Base-by-base conservation (phyloP, 2,329 filamentous ascomycete genomes). In the Trichoderma breve region DNA sequence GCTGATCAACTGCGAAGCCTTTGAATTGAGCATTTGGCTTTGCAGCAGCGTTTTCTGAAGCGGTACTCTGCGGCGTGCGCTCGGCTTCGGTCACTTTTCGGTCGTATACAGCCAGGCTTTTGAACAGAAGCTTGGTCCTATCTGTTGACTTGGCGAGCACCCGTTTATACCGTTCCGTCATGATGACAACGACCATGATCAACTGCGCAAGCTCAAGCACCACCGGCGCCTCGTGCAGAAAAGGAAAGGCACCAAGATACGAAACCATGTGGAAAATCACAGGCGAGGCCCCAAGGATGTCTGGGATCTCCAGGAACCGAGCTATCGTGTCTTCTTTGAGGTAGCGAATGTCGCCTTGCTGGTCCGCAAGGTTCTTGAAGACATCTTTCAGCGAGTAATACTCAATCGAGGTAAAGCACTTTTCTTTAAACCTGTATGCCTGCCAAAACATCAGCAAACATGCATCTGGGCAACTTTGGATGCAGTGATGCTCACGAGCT, bases 321-420 rank as follows among this genome's bases (percentile, higher is more conserved):
- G 89, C 87, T 74, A 94, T 82, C 12, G 91, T 93, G 66, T 91
- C 88, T 78, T 83, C 91, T 77, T 89, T 92, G 74, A 93, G 86
- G 78, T 93, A 92, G 66, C 84, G 85, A 61, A 93, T 82, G 57
- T 85, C 83, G 63, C 86, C 88, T 77, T 91, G 86, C 18, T 86
- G 81, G 76, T 93, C 91, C 74, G 92, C 90, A 24, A 94, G 88
- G 71, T 85, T 88, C 72, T 86, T 87, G 83, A 94, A 94, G 77
- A 93, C 91, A 78, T 92, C 89, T 76, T 90, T 91, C 81, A 93
- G 89, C 36, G 88, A 92, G 81, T 92, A 93, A 34, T 93, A 83
- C 80, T 94, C 92, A 71, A 94, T 84, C 1, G 90, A 86, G 0
- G 89, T 89, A 81, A 92, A 93, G 81, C 90, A 92, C 77, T 90